phyloP scores from a whole-genome alignment of 345 rosid genomes.

The Microthlaspi erraticum region DNA sequence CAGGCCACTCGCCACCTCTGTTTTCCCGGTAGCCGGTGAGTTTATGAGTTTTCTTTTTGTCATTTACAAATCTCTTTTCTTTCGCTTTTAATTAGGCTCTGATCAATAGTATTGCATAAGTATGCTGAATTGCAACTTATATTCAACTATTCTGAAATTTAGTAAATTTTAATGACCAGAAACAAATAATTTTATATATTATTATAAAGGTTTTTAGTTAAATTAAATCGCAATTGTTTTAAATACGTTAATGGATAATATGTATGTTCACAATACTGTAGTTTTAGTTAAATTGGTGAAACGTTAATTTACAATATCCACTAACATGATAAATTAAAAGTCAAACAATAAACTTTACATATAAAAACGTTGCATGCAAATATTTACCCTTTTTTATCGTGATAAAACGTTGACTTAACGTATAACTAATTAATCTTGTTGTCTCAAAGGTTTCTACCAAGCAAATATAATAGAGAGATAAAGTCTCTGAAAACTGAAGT shows the following conservation, averaged over 20 bases:
- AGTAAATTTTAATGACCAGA: neutral
- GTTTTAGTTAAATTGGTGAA: neutral
- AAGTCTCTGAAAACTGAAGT: constrained; percentile 79
- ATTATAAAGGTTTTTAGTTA: too few relatives aligned
- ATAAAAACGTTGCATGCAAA: constrained; percentile 30
- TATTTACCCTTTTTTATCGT: neutral
- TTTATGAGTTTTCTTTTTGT: neutral
- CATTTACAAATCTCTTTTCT: neutral
- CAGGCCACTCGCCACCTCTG: constrained; percentile 84
- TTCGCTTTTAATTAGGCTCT: neutral
- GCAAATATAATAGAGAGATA: constrained; percentile 85
- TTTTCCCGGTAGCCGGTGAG: constrained; percentile 91
- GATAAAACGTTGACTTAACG: constrained; percentile 11
- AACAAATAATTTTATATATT: too few relatives aligned
- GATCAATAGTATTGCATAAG: too few relatives aligned
- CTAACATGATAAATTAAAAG: neutral
- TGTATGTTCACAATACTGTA: neutral
- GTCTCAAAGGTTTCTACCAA: constrained; percentile 69
- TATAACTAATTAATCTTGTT: neutral
- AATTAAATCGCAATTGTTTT: neutral
- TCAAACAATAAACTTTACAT: neutral
- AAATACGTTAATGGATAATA: too few relatives aligned
- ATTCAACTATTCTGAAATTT: too few relatives aligned
- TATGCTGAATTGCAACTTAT: too few relatives aligned
- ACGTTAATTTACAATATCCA: neutral